These are phyloP conservation scores for Chlorencoelia australis DNA, from an alignment of 2,329 filamentous ascomycete genomes.

Conservation along the genomic window DNA sequence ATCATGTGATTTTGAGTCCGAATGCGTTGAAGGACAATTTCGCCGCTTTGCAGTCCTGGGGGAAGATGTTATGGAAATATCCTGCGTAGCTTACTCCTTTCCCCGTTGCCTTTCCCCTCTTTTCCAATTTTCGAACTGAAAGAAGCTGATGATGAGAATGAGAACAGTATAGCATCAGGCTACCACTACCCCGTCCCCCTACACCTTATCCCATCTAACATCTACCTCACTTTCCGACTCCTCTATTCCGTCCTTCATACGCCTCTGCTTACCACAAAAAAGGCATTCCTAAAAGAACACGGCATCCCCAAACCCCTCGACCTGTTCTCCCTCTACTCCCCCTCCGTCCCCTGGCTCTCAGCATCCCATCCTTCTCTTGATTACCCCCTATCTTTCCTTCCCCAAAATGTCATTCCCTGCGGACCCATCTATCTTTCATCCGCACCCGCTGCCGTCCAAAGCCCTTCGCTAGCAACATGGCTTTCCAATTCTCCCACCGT, in stretches of 20 bases:
- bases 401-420: slow-evolving; percentile 31
- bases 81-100: slow-evolving; percentile 28
- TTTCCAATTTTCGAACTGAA: not conserved
- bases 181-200: slow-evolving; percentile 36
- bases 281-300: slow-evolving; percentile 16
- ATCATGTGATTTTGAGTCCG: slow-evolving; percentile 26
- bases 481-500: slow-evolving; percentile 32
- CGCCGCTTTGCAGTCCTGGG: slow-evolving; percentile 28
- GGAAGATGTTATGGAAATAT: slow-evolving; percentile 29
- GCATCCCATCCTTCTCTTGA: slow-evolving; percentile 5
- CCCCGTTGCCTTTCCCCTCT: too few relatives aligned
- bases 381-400: slow-evolving; percentile 29
- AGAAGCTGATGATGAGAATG: not conserved
- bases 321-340: slow-evolving; percentile 1
- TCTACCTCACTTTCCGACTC: slow-evolving; percentile 27
- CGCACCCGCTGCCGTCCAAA: slow-evolving; percentile 27
- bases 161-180: slow-evolving; percentile 24
- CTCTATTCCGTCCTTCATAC: slow-evolving; percentile 9
- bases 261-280: slow-evolving; percentile 10
- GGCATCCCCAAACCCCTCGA: slow-evolving; percentile 11
- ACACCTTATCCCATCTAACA: slow-evolving; percentile 32
- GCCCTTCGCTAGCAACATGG: slow-evolving; percentile 33
- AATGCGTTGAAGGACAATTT: slow-evolving; percentile 34
- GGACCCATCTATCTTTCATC: slow-evolving; percentile 34
- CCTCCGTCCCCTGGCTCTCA: slow-evolving; percentile 16